Evolutionary conservation across 192 early-diverging fungal species (phyloP).

Genomic region (Backusella australiensis): DNA sequence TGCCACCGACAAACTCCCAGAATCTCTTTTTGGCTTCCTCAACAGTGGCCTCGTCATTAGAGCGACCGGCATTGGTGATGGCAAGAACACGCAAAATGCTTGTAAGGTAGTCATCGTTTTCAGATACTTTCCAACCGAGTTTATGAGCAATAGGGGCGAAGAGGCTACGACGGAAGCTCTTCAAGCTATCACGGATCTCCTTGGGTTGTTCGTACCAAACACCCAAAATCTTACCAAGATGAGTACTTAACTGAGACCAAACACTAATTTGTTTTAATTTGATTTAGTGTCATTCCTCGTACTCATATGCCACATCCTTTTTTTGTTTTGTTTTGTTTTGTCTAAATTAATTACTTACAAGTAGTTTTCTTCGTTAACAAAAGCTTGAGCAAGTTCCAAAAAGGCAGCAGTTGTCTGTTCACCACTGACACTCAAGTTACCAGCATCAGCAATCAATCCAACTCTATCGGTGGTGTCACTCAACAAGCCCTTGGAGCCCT

Average conservation of each 20-base stretch:
- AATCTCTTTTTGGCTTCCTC: conserved; percentile 73
- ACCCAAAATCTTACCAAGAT: conserved; percentile 53
- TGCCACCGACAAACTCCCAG: conserved; percentile 57
- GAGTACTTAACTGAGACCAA: conserved; percentile 62
- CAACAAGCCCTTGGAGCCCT: conserved; percentile 49
- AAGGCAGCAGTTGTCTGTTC: conserved; percentile 69
- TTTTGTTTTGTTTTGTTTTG: background rate
- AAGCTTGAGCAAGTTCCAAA: conserved; percentile 73
- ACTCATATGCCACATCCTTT: background rate
- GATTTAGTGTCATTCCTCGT: background rate
- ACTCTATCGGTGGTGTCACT: conserved; percentile 70
- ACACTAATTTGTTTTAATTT: conserved; percentile 40
- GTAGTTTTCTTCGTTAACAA: conserved; percentile 77
- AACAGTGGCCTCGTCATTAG: conserved; percentile 62
- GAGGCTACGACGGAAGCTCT: conserved; percentile 64
- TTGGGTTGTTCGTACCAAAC: conserved; percentile 69
- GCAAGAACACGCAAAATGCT: conserved; percentile 75
- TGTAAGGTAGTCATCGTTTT: conserved; percentile 71
- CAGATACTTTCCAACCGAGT: conserved; percentile 77
- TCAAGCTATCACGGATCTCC: conserved; percentile 59
- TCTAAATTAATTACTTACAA: conserved; percentile 40
- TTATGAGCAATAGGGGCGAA: conserved; percentile 70
- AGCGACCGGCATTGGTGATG: conserved; percentile 66
- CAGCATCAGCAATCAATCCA: conserved; percentile 82
- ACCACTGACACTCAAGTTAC: conserved; percentile 76